Percentiles rank a stretch among this genome's conserved stretches.
Conservation (phyloP, 208 protist species). For the Leishmania arabica region DNA sequence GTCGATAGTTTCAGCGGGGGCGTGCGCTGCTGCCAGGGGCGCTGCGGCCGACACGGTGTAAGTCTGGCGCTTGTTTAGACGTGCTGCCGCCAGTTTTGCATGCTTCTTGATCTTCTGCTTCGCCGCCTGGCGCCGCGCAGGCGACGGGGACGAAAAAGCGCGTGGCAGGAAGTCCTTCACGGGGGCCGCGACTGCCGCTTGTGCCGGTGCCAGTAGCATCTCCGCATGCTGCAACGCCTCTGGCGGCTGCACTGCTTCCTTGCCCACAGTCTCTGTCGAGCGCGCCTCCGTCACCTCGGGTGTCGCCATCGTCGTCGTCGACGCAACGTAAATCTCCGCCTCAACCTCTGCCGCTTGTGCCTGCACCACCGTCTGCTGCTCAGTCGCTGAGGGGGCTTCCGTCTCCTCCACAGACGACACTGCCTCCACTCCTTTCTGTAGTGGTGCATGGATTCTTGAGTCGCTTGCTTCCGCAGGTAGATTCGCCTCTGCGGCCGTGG, state of each 20-base stretch:
- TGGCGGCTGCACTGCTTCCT: constrained; percentile 1
- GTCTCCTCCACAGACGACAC: constrained; percentile 16
- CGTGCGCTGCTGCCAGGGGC: neutral
- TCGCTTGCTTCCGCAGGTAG: constrained; percentile 12
- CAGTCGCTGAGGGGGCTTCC: constrained; percentile 8
- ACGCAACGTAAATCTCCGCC: neutral
- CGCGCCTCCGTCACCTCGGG: neutral
- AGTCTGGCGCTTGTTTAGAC: constrained; percentile 9
- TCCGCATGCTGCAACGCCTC: neutral
- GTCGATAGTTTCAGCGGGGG: constrained; percentile 16
- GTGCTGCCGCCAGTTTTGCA: constrained; percentile 37
- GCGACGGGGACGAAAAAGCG: constrained; percentile 1
- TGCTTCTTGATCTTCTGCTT: constrained; percentile 55
- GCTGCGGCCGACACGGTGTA: neutral
- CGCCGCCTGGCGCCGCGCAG: constrained; percentile 23
- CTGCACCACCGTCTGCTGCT: constrained; percentile 9
- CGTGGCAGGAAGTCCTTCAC: neutral
- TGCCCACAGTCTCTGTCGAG: neutral
- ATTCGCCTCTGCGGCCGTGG: constrained; percentile 10
- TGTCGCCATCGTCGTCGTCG: neutral
- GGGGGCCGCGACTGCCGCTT: neutral
- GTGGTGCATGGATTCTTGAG: constrained; percentile 9
- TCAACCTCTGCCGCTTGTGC: neutral
- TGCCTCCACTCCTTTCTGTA: constrained; percentile 15
- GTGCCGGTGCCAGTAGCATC: neutral